Evolutionary conservation across 2,329 filamentous ascomycete genomes (phyloP).

Genomic region (Reticulascus tulasneorum): DNA sequence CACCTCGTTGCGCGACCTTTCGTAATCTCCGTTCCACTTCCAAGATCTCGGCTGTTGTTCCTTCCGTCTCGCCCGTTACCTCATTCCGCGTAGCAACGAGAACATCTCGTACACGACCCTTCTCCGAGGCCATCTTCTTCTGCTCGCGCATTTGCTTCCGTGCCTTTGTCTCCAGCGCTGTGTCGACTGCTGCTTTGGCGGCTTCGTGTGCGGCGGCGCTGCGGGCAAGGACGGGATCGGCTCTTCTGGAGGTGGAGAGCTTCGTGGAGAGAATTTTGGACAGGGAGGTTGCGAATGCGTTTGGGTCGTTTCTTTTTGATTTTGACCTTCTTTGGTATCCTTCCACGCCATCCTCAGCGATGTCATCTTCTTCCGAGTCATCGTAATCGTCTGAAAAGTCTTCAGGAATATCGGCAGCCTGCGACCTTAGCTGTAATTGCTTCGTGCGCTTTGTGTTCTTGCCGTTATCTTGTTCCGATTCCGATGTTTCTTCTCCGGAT

Average conservation of each 20-base stretch:
- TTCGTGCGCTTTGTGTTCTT: slow-evolving; percentile 19
- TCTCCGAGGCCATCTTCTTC: slow-evolving; percentile 74
- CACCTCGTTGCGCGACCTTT: slow-evolving; percentile 88
- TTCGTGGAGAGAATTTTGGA: slow-evolving; percentile 91
- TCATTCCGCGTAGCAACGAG: slow-evolving; percentile 59
- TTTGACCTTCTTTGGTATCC: slow-evolving; percentile 41
- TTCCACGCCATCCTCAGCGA: slow-evolving; percentile 32
- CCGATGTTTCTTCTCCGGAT: slow-evolving; percentile 31
- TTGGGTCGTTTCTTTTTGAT: slow-evolving; percentile 87
- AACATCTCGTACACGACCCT: slow-evolving; percentile 84
- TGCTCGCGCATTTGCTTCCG: slow-evolving; percentile 74
- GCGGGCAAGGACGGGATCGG: slow-evolving; percentile 87
- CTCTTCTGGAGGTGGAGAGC: slow-evolving; percentile 72
- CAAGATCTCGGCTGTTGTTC: slow-evolving; percentile 46
- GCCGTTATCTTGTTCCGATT: slow-evolving; percentile 33
- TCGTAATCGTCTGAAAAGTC: slow-evolving; percentile 28
- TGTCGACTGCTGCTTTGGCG: slow-evolving; percentile 68
- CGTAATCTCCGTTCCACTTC: slow-evolving; percentile 76
- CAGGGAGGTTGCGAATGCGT: slow-evolving; percentile 87
- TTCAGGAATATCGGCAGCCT: slow-evolving; percentile 12
- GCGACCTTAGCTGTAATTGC: too few relatives aligned
- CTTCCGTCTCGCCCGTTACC: slow-evolving; percentile 33
- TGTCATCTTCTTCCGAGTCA: slow-evolving; percentile 18
- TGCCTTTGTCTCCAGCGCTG: slow-evolving; percentile 77
- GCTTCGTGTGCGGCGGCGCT: slow-evolving; percentile 71